A percentile compares a stretch with the other conserved stretches of the same genome.
These are phyloP conservation scores for Adansonia gregorii DNA, from an alignment of 441 rosid species.

Conservation along the genomic window DNA sequence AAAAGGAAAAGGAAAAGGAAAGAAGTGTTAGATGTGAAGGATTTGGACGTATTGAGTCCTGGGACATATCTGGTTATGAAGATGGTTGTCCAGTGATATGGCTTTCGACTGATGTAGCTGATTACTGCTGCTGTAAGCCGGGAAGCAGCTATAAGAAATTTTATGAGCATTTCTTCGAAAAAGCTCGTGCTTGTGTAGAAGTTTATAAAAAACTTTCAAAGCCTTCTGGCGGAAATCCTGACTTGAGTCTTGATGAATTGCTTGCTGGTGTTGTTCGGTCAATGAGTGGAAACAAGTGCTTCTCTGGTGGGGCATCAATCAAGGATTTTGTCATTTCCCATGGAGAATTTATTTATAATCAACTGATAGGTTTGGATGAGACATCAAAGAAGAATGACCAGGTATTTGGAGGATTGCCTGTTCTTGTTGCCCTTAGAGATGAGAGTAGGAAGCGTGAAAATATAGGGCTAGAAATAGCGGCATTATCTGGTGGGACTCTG, in stretches of 20 bases:
- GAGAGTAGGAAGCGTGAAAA: slow-evolving; percentile 43
- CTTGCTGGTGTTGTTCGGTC: slow-evolving; percentile 70
- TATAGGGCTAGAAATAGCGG: slow-evolving; percentile 32
- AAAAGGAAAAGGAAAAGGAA: slow-evolving; percentile 31
- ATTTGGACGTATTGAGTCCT: slow-evolving; percentile 67
- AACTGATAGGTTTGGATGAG: slow-evolving; percentile 74
- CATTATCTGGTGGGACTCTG: slow-evolving; percentile 38
- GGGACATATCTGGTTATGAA: slow-evolving; percentile 85
- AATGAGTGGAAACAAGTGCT: slow-evolving; percentile 62
- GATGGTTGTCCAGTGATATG: slow-evolving; percentile 75
- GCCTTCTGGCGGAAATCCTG: slow-evolving; percentile 67
- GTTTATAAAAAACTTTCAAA: slow-evolving; percentile 69
- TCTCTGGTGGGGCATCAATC: slow-evolving; percentile 56
- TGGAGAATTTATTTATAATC: slow-evolving; percentile 79
- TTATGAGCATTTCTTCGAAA: slow-evolving; percentile 60
- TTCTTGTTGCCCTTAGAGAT: slow-evolving; percentile 60
- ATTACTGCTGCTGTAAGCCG: slow-evolving; percentile 76
- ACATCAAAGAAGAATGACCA: slow-evolving; percentile 56
- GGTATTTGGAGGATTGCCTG: slow-evolving; percentile 57
- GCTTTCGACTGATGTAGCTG: slow-evolving; percentile 74
- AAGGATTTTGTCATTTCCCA: slow-evolving; percentile 69
- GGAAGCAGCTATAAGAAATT: slow-evolving; percentile 54
- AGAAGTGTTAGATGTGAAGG: slow-evolving; percentile 58
- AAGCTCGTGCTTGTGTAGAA: slow-evolving; percentile 66
- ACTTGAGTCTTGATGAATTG: slow-evolving; percentile 72